Conservation (phyloP, 1,284 basidiomycete species). For the Sanghuangporus sanghuang region DNA sequence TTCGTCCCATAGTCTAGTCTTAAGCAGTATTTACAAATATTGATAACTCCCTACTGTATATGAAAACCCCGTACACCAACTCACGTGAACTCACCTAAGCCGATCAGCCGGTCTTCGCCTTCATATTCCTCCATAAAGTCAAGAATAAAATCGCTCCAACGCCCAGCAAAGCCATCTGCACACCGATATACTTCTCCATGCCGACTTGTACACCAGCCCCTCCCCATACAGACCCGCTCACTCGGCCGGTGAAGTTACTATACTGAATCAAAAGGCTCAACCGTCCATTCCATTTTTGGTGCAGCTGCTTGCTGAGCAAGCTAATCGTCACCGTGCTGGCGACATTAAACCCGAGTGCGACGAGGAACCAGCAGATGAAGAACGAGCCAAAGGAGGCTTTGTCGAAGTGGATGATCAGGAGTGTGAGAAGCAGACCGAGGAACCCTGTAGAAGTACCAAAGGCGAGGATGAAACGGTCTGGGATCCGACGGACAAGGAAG, state of each 20-base stretch:
- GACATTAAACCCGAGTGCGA: conserved; percentile 69
- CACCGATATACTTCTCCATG: conserved; percentile 55
- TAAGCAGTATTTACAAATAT: no score
- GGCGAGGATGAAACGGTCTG: conserved; percentile 57
- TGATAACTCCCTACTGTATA: no score
- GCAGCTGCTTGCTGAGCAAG: conserved; percentile 63
- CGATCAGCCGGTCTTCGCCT: conserved; percentile 53
- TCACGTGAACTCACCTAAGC: neutral
- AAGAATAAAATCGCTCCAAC: conserved; percentile 50
- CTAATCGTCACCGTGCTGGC: conserved; percentile 62
- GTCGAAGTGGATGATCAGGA: conserved; percentile 36
- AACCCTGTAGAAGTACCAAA: conserved; percentile 48
- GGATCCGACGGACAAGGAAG: conserved; percentile 47
- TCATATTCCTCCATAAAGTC: conserved; percentile 56
- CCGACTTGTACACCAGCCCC: conserved; percentile 61
- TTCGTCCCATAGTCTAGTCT: no score
- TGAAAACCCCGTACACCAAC: no score
- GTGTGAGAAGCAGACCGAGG: conserved; percentile 46
- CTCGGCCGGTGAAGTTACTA: conserved; percentile 59
- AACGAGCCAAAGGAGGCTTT: conserved; percentile 44
- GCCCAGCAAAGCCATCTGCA: conserved; percentile 57
- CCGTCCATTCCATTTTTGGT: conserved; percentile 53
- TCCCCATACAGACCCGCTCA: conserved; percentile 62
- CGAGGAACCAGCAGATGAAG: conserved; percentile 59
- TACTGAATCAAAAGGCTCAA: conserved; percentile 58